Conservation (phyloP, 768 basidiomycete species). For the Lanmaoa pseudosensibilis region DNA sequence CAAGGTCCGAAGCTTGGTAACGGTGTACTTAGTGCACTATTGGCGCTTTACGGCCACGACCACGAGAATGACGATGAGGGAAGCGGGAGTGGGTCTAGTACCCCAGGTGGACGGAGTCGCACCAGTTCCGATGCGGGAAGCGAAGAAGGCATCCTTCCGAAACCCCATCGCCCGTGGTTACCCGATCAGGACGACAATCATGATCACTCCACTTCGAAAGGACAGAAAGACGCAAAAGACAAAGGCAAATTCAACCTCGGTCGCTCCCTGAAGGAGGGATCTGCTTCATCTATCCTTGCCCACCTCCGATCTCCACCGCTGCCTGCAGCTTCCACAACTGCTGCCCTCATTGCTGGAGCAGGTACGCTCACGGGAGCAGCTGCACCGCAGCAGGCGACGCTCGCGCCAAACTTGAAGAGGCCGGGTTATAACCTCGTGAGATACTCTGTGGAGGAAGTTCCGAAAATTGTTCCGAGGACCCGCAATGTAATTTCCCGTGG, state of each 20-base stretch:
- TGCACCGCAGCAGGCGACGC: slow-evolving; percentile 46
- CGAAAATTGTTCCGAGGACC: background rate
- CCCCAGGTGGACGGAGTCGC: slow-evolving; percentile 19
- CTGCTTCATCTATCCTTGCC: slow-evolving; percentile 28
- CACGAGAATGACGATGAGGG: slow-evolving; percentile 31
- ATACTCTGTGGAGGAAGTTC: slow-evolving; percentile 34
- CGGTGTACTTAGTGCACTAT: slow-evolving; percentile 64
- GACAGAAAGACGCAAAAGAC: background rate
- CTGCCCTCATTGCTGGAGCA: slow-evolving; percentile 69
- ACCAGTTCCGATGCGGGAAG: slow-evolving; percentile 23
- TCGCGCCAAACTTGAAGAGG: slow-evolving; percentile 58
- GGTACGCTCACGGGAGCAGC: slow-evolving; percentile 63
- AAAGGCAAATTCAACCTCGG: slow-evolving; percentile 13
- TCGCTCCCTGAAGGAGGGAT: slow-evolving; percentile 20
- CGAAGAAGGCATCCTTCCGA: slow-evolving; percentile 17
- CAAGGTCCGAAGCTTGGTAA: slow-evolving; percentile 32
- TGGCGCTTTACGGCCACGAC: slow-evolving; percentile 55
- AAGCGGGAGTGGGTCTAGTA: slow-evolving; percentile 24
- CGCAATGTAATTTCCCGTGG: slow-evolving; percentile 1
- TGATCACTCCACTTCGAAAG: slow-evolving; percentile 1
- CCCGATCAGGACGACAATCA: slow-evolving; percentile 5
- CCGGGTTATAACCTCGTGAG: slow-evolving; percentile 69
- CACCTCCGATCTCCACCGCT: slow-evolving; percentile 20
- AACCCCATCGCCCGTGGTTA: slow-evolving; percentile 26
- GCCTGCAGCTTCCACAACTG: slow-evolving; percentile 32